Evolutionary conservation across 169 alveolate genomes (phyloP).

Genomic region (Cryptosporidium ryanae): DNA sequence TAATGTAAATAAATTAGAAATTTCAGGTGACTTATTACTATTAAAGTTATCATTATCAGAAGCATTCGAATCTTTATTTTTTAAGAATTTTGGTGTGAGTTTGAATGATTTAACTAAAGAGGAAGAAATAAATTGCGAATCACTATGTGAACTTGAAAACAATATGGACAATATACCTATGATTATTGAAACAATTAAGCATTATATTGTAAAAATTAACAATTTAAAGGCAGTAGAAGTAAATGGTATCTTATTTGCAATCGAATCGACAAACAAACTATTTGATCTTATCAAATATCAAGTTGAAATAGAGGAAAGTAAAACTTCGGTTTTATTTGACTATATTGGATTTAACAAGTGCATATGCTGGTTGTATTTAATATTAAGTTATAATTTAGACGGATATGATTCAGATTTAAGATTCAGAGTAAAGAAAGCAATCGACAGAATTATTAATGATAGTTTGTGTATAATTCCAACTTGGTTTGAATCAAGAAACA

Average conservation of each 20-base stretch:
- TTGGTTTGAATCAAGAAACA: conserved; percentile 17
- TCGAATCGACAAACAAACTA: conserved; percentile 2
- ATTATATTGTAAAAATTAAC: not conserved
- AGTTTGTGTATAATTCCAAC: conserved; percentile 4
- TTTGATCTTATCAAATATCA: conserved; percentile 21
- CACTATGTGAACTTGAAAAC: no score
- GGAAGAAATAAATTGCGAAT: no score
- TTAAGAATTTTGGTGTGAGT: not conserved
- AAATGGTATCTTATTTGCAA: not conserved
- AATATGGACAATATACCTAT: no score
- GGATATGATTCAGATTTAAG: not conserved
- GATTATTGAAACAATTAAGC: no score
- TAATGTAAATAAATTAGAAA: not conserved
- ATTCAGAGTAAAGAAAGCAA: not conserved
- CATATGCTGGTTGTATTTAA: conserved; percentile 24
- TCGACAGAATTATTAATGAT: not conserved
- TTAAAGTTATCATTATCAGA: conserved; percentile 8
- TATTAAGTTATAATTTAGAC: not conserved
- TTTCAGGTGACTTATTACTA: not conserved
- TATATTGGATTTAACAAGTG: conserved; percentile 18
- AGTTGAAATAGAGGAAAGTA: conserved; percentile 15
- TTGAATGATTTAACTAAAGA: no score
- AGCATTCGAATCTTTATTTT: conserved; percentile 27
- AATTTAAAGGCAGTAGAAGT: not conserved
- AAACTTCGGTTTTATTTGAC: not conserved